Evolutionary conservation across 2,329 filamentous ascomycete species (phyloP), one percentile per base, ranked within the genome.

Genomic region (Cladophialophora psammophila): DNA sequence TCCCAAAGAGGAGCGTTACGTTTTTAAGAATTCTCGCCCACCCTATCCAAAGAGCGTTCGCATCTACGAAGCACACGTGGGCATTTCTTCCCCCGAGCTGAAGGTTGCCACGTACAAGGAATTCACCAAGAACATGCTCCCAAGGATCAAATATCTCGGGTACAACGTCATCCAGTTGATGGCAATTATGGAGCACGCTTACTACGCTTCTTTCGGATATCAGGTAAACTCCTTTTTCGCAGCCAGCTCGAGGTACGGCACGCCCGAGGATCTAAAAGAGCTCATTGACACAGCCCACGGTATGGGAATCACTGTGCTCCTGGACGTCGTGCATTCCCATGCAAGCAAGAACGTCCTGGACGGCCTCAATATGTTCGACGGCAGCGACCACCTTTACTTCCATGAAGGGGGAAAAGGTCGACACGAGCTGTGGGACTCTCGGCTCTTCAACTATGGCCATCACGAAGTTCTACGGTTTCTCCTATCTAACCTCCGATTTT

Each of bases 151-250:
- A 76, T 83, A 88, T 71, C 84, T 98, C 52, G 95, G 94, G 48
- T 99, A 99, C 84, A 98, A 99, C 77, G 91, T 94, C 63, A 98
- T 99, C 73, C 95, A 99, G 78, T 85, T 99, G 71, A 99, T 99
- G 95, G 95, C 95, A 54, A 86, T 99, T 76, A 99, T 99, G 94
- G 95, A 99, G 78, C 95, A 99, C 80, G 95, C 95, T 58, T 99
- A 99, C 84, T 99, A 99, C 78, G 95, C 95, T 75, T 98, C 94
- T 76, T 99, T 99, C 75, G 95, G 95, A 55, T 99, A 99, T 79
- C 95, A 99, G 80, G 88, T 99, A 81, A 99, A 98, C 83, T 97
- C 91, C 80, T 99, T 99, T 84, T 99, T 98, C 75, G 95, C 95
- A 34, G 94, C 94, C 12, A 97, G 94, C 80, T 98, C 94, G 79